Base-by-base conservation (phyloP, 345 rosid species). In the Corchorus capsularis region DNA sequence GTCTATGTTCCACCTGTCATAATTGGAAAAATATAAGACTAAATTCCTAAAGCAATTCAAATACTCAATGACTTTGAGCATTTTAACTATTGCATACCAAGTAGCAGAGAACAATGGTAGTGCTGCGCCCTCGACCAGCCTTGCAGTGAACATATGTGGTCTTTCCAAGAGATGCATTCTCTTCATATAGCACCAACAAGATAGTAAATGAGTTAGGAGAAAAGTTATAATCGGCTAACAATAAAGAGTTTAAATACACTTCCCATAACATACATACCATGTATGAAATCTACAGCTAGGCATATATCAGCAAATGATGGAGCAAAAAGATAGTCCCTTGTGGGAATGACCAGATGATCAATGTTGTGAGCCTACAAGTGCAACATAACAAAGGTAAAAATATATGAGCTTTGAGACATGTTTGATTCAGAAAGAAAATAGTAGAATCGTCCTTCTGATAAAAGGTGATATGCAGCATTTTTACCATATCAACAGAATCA, bases 111-210 rank as follows among this genome's bases (percentile, higher is more conserved):
- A 96, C 97, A 67, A 96, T 63, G n/a, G 99, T 96, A 19, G 99
- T 96, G 84, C 99, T 96, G 71, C 98, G 98, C n/a, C 99, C 99
- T 56, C 97, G 87, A 49, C 99, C 99, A 34, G 99, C 99, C 84
- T 96, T 96, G 86, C 99, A 96, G 83, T 96, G 98, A 78, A 96
- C 97, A 66, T 96, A 96, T 35, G 97, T 93, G 7, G 94, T 90
- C 75, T 73, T 75, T 63, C 91, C 87, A 60, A 67, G 68, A 49
- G 75, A 83, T 37, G 82, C 92, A 83, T 96, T 93, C 74, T 85
- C 99, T 96, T 69, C 85, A 84, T 27, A 50, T 68, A 63, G 85
- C 83, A 34, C 73, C 57, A 67, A 22, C 22, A 78, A 20, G 71
- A 4, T 35, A 74, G 73, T 1, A 80, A 71, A 39, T 63, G 27